Percentiles rank a stretch among this genome's conserved stretches.
phyloP scores from a whole-genome alignment of 352 stramenopile genomes.

The Pythium myriotylum region DNA sequence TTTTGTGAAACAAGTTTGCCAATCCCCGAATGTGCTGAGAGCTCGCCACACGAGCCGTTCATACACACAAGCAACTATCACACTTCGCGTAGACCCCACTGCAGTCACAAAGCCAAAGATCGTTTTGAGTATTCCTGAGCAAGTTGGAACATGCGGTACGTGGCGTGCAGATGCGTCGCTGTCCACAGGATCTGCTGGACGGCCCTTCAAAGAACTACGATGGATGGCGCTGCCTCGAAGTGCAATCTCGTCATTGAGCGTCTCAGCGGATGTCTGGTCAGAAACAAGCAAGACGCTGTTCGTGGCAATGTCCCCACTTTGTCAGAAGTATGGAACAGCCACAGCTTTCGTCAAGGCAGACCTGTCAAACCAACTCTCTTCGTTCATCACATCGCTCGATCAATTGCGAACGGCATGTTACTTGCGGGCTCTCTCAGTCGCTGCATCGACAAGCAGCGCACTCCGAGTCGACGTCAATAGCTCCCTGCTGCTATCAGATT shows the following conservation, averaged over 20 bases:
- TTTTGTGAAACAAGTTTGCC: slow-evolving; percentile 52
- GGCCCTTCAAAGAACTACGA: slow-evolving; percentile 37
- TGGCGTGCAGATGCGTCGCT: slow-evolving; percentile 57
- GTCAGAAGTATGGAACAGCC: slow-evolving; percentile 44
- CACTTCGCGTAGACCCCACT: slow-evolving; percentile 29
- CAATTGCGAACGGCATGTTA: slow-evolving; percentile 60
- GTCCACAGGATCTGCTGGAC: slow-evolving; percentile 54
- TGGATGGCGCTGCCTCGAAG: slow-evolving; percentile 49
- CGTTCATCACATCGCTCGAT: slow-evolving; percentile 40
- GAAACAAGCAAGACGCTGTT: slow-evolving; percentile 35
- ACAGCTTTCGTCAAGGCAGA: slow-evolving; percentile 34
- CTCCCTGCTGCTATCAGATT: slow-evolving; percentile 37
- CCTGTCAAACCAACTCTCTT: slow-evolving; percentile 27
- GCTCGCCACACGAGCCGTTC: slow-evolving; percentile 52
- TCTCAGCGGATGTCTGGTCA: slow-evolving; percentile 14
- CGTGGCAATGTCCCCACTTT: slow-evolving; percentile 36
- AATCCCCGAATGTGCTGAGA: slow-evolving; percentile 47
- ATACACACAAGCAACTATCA: slow-evolving; percentile 55
- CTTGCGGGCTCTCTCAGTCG: slow-evolving; percentile 38
- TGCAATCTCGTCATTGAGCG: not conserved
- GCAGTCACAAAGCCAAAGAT: slow-evolving; percentile 42
- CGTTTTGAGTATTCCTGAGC: slow-evolving; percentile 52
- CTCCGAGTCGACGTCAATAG: slow-evolving; percentile 52
- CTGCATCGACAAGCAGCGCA: slow-evolving; percentile 20
- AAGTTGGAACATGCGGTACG: slow-evolving; percentile 59